Evolutionary conservation across 495 filamentous ascomycete species (phyloP).

Genomic region (Schizothecium vesticola): DNA sequence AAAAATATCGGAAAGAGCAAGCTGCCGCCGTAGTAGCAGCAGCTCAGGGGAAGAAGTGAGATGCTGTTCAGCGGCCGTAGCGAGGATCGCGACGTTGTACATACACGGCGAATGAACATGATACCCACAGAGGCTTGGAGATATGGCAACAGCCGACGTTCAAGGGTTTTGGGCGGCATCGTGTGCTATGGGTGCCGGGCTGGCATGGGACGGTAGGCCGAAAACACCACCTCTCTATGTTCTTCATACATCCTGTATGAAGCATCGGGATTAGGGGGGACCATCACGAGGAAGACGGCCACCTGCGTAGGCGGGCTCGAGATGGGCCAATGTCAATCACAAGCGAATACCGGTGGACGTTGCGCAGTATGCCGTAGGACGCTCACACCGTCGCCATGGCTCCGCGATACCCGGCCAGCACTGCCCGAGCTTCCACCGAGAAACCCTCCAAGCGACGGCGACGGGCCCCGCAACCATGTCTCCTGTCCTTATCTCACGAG

Average conservation of each 20-base stretch:
- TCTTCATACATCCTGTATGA: neutral
- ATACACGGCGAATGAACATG: neutral
- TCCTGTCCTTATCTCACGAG: neutral
- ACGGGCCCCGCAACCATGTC: neutral
- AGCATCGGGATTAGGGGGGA: neutral
- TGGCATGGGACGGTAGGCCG: neutral
- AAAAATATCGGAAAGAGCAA: slow-evolving; percentile 41
- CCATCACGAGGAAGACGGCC: neutral
- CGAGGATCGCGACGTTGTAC: neutral
- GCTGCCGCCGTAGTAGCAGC: slow-evolving; percentile 13
- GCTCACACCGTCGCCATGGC: neutral
- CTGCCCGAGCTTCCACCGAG: neutral
- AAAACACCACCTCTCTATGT: neutral
- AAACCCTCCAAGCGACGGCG: neutral
- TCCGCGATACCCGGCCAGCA: neutral
- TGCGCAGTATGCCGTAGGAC: neutral
- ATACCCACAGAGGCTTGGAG: neutral
- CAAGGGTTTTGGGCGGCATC: neutral
- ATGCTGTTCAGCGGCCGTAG: neutral
- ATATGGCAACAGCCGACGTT: neutral
- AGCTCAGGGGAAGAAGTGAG: slow-evolving; percentile 15
- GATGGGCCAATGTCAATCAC: neutral
- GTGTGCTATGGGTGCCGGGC: neutral
- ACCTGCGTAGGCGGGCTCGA: neutral
- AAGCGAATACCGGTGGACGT: neutral